Conservation (phyloP, 768 basidiomycete genomes). For the Epithele typhae region DNA sequence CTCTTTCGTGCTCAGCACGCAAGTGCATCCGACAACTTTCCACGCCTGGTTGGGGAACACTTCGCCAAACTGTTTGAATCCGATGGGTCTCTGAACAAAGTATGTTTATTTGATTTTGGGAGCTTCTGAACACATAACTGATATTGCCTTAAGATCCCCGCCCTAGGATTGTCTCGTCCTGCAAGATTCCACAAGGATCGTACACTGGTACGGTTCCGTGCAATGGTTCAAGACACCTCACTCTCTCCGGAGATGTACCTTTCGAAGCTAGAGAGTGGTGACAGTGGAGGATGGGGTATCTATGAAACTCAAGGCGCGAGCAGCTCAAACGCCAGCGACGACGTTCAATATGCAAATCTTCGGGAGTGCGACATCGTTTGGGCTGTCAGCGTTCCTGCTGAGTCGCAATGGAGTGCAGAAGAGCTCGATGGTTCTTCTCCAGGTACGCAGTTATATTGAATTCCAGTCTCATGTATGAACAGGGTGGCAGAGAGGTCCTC, state of each 20-base stretch:
- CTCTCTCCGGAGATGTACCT: conserved; percentile 70
- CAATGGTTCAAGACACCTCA: conserved; percentile 83
- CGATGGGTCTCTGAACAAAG: conserved; percentile 22
- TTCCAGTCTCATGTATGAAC: too few relatives aligned
- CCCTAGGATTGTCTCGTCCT: conserved; percentile 42
- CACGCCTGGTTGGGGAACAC: conserved; percentile 25
- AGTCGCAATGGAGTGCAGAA: conserved; percentile 51
- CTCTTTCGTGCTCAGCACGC: conserved; percentile 33
- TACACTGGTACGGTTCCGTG: conserved; percentile 67
- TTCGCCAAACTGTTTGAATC: conserved; percentile 27
- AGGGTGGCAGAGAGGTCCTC: too few relatives aligned
- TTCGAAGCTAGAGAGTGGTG: conserved; percentile 35
- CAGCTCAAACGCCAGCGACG: conserved; percentile 12
- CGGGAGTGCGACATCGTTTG: conserved; percentile 62
- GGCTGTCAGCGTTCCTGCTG: conserved; percentile 72
- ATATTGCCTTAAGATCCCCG: too few relatives aligned
- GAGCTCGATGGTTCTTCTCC: conserved; percentile 26
- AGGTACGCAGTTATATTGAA: too few relatives aligned
- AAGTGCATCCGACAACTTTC: conserved; percentile 22
- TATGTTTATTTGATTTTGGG: conserved; percentile 4
- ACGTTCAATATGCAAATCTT: conserved; percentile 50
- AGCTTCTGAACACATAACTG: conserved; percentile 38
- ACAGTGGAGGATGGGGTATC: conserved; percentile 77
- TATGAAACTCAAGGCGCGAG: conserved; percentile 23
- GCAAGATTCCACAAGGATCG: conserved; percentile 46